These are phyloP conservation scores for Mucor lusitanicus DNA, from an alignment of 371 early-diverging fungal genomes.

Conservation along the genomic window DNA sequence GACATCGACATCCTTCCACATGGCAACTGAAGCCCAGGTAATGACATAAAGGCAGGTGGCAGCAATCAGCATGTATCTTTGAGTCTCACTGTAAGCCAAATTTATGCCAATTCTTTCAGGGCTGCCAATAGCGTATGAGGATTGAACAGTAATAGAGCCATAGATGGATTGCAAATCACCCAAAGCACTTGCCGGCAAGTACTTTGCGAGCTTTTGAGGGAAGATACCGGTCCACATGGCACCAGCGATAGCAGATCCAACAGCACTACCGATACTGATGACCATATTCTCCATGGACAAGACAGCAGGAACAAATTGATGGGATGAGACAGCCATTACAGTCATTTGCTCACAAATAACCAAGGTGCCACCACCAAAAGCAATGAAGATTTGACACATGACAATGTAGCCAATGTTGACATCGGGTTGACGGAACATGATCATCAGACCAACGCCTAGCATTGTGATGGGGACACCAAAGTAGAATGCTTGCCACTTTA, in stretches of 20 bases:
- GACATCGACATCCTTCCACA: slow-evolving; percentile 23
- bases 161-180: slow-evolving; percentile 8
- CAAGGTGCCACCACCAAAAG: slow-evolving; percentile 24
- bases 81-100: slow-evolving; percentile 17
- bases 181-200: slow-evolving; percentile 11
- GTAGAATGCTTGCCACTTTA: slow-evolving; percentile 19
- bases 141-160: slow-evolving; percentile 15
- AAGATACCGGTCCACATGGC: slow-evolving; percentile 25
- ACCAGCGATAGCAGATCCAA: slow-evolving; percentile 18
- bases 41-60: slow-evolving; percentile 15
- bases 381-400: slow-evolving; percentile 27
- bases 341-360: slow-evolving; percentile 30
- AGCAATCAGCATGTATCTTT: slow-evolving; percentile 20
- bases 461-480: slow-evolving; percentile 21
- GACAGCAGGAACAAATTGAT: slow-evolving; percentile 16
- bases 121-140: slow-evolving; percentile 13
- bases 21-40: slow-evolving; percentile 10
- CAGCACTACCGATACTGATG: slow-evolving; percentile 7
- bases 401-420: slow-evolving; percentile 23
- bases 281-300: slow-evolving; percentile 22
- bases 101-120: slow-evolving; percentile 18
- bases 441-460: slow-evolving; percentile 23
- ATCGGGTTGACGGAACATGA: slow-evolving; percentile 20
- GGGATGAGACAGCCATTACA: slow-evolving; percentile 20
- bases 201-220: slow-evolving; percentile 19